Base-by-base conservation (phyloP, 306 rosid genomes). In the Medicago lupulina region DNA sequence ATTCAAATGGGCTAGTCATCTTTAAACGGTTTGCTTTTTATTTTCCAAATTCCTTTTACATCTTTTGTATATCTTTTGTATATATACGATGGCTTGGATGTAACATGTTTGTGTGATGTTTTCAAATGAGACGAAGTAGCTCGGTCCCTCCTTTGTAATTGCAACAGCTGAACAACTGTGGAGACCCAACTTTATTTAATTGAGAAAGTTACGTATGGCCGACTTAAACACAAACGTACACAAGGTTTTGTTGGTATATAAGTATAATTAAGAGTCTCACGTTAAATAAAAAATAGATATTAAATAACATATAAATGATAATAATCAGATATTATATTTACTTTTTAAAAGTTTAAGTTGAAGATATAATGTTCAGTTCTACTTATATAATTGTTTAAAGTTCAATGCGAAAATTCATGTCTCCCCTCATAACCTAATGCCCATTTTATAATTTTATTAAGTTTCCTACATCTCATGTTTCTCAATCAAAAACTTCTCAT, bases 41-140 rank as follows among this genome's bases (percentile, higher is more conserved):
- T 5, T 34, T 34, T 34, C 38, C 38, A 34, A 4, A 34, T 34
- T 34, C 38, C 9, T 41, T 47, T 53, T 17, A 53, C 2, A 53
- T 53, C 59, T 53, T 54, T 54, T 54, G 23, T 14, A 54, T n/a
- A 53, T 53, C 59, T 53, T 54, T 54, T 54, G 23, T 14, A 54
- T n/a, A n/a, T 18, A 54, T 8, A 8, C 9, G 28, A 28, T 3
- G 1, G 55, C 3, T 50, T 50, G 55, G 55, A 50, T 15, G 17
- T 14, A 12, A 44, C 50, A 46, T 46, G 16, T 34, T 34, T 34
- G 38, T 34, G 38, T 34, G 38, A 34, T 34, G 3, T 34, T 17
- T 17, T 16, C 60, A 17, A 8, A 54, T 15, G 16, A 50, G 17
- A 50, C 57, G 9, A 43, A 14, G 2, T 9, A 11, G 13, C 9